Evolutionary conservation across 768 basidiomycete species (phyloP), one percentile per base, ranked within the genome.

Genomic region (Panaeolus cyanescens): DNA sequence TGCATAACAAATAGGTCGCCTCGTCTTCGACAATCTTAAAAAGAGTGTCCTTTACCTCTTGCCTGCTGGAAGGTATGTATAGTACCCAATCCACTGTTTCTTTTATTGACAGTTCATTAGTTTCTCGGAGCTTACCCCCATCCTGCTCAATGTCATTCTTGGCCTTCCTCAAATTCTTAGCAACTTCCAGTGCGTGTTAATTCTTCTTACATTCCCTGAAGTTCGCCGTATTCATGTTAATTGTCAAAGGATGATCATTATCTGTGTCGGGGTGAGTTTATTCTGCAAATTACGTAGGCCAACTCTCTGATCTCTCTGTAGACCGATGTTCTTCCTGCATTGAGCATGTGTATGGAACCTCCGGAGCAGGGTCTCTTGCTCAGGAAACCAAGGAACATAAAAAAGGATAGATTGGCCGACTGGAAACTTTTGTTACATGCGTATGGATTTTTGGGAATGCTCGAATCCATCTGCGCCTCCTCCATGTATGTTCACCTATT

Each of bases 1-100:
- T 28, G n/a, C n/a, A 20, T 8, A 2, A 8, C 10, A 8, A 42
- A 17, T 32, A 72, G 70, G 89, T 62, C 83, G 86, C 37, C 76
- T 87, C 12, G 83, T 85, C n/a, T 88, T 83, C 66, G 86, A 88
- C 67, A 89, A 89, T 64, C 74, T 89, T 31, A 81, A 84, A 75
- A 83, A 87, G 75, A 74, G 80, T 19, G 79, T 80, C 5, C 63
- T 84, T n/a, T 82, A 84, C 58, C 72, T 83, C 15, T 70, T 83
- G 40, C 81, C 81, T 12, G 82, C 81, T 39, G 81, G 83, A 67
- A 76, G 78, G 72, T 85, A 73, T 66, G 45, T 71, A 65, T 64
- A 28, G 59, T 8, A 40, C 55, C 13, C 40, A 13, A 32, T 50
- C 30, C 31, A 22, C 10, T 20, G n/a, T 12, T 40, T 50, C 17